Conservation (phyloP, 75 land plant species). For the Selaginella moellendorffii region DNA sequence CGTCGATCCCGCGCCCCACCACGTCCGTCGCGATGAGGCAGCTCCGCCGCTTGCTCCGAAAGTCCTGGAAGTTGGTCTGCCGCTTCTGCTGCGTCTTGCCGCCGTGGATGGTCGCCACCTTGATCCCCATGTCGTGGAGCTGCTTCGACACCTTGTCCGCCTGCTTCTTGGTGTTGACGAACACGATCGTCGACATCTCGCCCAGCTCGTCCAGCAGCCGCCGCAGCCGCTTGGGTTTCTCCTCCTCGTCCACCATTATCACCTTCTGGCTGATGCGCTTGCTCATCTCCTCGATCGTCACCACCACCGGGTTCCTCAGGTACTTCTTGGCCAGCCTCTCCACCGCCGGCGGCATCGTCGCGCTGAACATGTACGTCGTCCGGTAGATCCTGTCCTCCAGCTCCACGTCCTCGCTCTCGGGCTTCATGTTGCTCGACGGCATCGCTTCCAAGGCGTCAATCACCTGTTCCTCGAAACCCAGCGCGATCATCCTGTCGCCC, state of each 20-base stretch:
- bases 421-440: conserved; percentile 17
- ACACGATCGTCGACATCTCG: background rate
- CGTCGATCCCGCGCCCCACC: conserved; percentile 1
- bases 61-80: conserved; percentile 9
- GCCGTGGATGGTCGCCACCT: conserved; percentile 2
- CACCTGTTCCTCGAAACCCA: conserved; percentile 18
- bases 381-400: background rate
- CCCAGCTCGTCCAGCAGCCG: background rate
- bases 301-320: conserved; percentile 5
- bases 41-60: background rate
- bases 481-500: conserved; percentile 23
- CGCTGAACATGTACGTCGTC: conserved; percentile 7
- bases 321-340: conserved; percentile 1
- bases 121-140: background rate
- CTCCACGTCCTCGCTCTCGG: conserved; percentile 12
- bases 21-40: conserved; percentile 10
- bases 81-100: background rate
- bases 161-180: conserved; percentile 3
- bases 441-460: conserved; percentile 13
- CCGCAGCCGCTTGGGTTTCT: background rate
- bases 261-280: background rate
- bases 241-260: conserved; percentile 1
- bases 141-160: background rate
- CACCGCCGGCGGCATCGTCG: conserved; percentile 2
- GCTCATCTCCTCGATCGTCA: background rate